These are phyloP conservation scores for Dichomitus squalens DNA, from an alignment of 1,284 basidiomycete species.

Conservation along the genomic window DNA sequence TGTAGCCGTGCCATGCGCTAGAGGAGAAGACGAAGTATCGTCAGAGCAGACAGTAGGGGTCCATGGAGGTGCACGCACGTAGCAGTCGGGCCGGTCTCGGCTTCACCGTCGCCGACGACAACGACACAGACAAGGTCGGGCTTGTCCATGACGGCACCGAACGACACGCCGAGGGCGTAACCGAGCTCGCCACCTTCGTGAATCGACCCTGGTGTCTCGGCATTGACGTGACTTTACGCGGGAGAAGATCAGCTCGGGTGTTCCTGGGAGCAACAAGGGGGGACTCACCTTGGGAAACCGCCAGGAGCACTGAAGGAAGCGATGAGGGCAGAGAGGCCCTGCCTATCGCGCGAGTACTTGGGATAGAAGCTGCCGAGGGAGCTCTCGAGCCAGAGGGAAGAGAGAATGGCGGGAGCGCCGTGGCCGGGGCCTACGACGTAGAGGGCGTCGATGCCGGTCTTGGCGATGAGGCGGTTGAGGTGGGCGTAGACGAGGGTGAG, in stretches of 20 bases:
- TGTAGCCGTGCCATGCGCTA: slow-evolving; percentile 81
- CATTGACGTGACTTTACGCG: slow-evolving; percentile 63
- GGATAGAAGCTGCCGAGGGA: slow-evolving; percentile 76
- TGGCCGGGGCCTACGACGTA: slow-evolving; percentile 81
- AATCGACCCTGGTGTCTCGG: slow-evolving; percentile 83
- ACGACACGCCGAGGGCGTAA: slow-evolving; percentile 83
- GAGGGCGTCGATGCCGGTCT: slow-evolving; percentile 59
- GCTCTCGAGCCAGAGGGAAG: slow-evolving; percentile 83
- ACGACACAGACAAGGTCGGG: slow-evolving; percentile 81
- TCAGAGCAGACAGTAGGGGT: background rate
- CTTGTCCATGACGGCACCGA: slow-evolving; percentile 87
- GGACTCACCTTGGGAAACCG: slow-evolving; percentile 60
- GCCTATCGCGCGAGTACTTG: slow-evolving; percentile 63
- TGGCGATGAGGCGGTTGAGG: slow-evolving; percentile 73
- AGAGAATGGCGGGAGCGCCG: slow-evolving; percentile 80
- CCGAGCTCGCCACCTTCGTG: slow-evolving; percentile 94
- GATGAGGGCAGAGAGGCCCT: slow-evolving; percentile 69
- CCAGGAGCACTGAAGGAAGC: slow-evolving; percentile 66
- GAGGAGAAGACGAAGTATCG: background rate
- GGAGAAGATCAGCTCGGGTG: background rate
- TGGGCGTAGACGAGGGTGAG: slow-evolving; percentile 82
- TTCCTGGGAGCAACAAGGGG: too few species aligned
- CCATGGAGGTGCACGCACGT: slow-evolving; percentile 35
- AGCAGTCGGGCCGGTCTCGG: slow-evolving; percentile 85
- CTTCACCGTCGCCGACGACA: slow-evolving; percentile 87